phyloP scores from a whole-genome alignment of 2,329 filamentous ascomycete genomes.

The Verticillium nonalfalfae region DNA sequence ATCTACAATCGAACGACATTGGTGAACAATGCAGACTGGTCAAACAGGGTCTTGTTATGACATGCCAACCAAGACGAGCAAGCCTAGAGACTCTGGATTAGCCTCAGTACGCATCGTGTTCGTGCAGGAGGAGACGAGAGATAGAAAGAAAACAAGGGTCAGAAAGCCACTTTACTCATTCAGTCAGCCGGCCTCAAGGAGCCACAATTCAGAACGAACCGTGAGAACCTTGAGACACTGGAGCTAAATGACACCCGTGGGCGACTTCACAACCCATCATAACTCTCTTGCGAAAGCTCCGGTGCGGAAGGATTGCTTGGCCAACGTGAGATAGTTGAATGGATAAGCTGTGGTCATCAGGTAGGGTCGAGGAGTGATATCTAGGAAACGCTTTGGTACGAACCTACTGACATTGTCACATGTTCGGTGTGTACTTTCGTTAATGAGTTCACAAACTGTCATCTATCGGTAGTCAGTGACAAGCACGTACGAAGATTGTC shows the following conservation, averaged over 20 bases:
- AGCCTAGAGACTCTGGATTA: no score
- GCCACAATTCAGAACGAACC: constrained; percentile 32
- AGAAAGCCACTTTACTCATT: constrained; percentile 69
- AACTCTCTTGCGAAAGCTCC: constrained; percentile 43
- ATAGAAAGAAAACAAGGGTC: constrained; percentile 28
- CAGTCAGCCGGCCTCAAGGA: constrained; percentile 50
- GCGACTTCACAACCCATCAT: constrained; percentile 74
- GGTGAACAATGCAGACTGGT: no score
- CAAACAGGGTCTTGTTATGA: no score
- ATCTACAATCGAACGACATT: no score
- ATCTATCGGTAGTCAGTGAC: neutral
- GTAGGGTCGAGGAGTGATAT: neutral
- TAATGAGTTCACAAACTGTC: neutral
- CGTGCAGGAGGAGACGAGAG: neutral
- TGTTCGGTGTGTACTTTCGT: neutral
- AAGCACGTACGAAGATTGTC: neutral
- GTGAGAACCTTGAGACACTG: constrained; percentile 33
- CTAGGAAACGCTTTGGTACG: neutral
- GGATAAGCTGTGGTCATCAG: constrained; percentile 67
- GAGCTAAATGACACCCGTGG: constrained; percentile 52
- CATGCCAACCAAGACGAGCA: no score
- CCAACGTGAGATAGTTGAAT: constrained; percentile 63
- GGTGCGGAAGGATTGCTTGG: constrained; percentile 72
- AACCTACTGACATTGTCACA: no score
- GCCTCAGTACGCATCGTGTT: no score